These are phyloP conservation scores for Roridomyces roridus DNA, from an alignment of 768 basidiomycete genomes.

Conservation along the genomic window DNA sequence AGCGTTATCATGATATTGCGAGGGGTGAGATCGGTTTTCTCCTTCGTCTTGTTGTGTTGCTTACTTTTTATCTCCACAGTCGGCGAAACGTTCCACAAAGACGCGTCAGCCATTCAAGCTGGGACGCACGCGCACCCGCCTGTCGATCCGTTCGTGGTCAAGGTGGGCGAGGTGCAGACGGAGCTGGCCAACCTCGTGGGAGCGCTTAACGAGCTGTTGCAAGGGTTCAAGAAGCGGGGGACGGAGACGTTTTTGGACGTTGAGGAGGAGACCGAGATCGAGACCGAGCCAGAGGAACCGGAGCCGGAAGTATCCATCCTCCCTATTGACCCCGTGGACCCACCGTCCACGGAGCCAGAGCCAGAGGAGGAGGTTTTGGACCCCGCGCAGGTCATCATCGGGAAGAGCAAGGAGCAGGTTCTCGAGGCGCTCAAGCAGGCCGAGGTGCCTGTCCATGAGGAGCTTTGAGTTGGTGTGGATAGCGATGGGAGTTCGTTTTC, in stretches of 20 bases:
- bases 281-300: neutral
- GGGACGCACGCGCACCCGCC: conserved; percentile 52
- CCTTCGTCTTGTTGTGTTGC: neutral
- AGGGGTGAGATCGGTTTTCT: conserved; percentile 41
- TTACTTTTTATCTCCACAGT: neutral
- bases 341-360: conserved; percentile 3
- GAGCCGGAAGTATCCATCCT: conserved; percentile 29
- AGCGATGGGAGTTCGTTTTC: neutral
- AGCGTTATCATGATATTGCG: conserved; percentile 53
- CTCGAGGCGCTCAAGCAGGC: conserved; percentile 45
- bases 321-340: conserved; percentile 24
- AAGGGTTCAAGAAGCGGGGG: conserved; percentile 1
- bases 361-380: conserved; percentile 13
- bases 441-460: conserved; percentile 22
- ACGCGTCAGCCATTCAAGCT: conserved; percentile 43
- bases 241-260: neutral
- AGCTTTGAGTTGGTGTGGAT: conserved; percentile 18
- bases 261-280: neutral
- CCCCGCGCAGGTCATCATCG: conserved; percentile 44
- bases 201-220: neutral
- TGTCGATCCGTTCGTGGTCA: conserved; percentile 39
- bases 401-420: conserved; percentile 50
- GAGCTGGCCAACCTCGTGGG: conserved; percentile 1
- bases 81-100: conserved; percentile 17
- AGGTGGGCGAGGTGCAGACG: conserved; percentile 1